Base-by-base conservation (phyloP, 108 stramenopile species). In the Skeletonema tropicum region DNA sequence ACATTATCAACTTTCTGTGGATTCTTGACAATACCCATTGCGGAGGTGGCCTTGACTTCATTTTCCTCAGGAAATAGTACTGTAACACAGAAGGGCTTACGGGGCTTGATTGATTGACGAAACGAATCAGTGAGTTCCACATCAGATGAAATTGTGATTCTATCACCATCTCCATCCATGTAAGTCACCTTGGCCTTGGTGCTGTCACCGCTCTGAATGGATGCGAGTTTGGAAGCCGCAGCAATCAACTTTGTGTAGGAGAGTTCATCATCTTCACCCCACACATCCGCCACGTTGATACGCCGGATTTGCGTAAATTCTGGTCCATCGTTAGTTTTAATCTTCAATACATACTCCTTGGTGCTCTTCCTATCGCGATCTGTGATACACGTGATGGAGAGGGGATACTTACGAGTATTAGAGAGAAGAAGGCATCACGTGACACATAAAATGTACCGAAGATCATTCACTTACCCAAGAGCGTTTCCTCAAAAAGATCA, bases 41-140 rank as follows among this genome's bases (percentile, higher is more conserved):
- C 39, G 15, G 70, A 36, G 2, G 48, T 7, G 42, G 45, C 5
- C 41, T 45, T 60, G 25, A 3, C 23, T 1, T 6, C 68, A 55
- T 55, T 17, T 8, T 6, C 52, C 52, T 9, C 10, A 14, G 48
- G 61, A 25, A 26, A 26, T 6, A 17, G 83, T 6, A 67, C 85
- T 25, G 82, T 79, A 23, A 94, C 81, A 32, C 74, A 65, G 11
- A 88, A 84, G 10, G 84, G 86, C 41, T 84, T 75, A 35, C 83
- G 71, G 33, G 88, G 41, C 60, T 69, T 69, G 59, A 71, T 46
- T 39, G 85, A 85, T 69, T 90, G 88, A 49, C 82, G 71, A 60
- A 90, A 83, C 3, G 94, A 89, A 66, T 91, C 94, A 14, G 78
- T 49, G 17, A 94, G 71, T 68, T 94, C 94, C 42, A 84, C 84